Evolutionary conservation across 768 basidiomycete species (phyloP), one percentile per base, ranked within the genome.

Genomic region (Strobilomyces confusus): DNA sequence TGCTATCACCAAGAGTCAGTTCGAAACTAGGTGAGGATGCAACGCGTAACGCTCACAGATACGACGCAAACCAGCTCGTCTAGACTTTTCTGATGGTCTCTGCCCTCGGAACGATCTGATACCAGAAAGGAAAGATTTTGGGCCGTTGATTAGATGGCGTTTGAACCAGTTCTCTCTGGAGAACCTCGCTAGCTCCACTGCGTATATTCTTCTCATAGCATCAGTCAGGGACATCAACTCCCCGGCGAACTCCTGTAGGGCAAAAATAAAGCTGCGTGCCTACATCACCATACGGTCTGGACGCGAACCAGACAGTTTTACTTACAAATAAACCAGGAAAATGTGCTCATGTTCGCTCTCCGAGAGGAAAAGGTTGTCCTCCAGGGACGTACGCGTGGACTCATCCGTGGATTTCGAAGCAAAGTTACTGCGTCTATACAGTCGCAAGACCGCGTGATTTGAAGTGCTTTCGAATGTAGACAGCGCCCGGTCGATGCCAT

Each of bases 271-370:
- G 74, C 94, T 97, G 57, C 23, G 44, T 25, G 44, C 33, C 43
- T n/a, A 26, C 43, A 38, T 68, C 50, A 69, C 50, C 3, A 44
- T 3, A 23, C 36, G 41, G 14, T 9, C 17, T 17, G 44, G 17
- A 17, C 8, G 12, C 13, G 23, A 51, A 51, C 3, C 37, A 32
- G 40, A 30, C 37, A 12, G 15, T 20, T 26, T 7, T n/a, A 76
- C 92, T 67, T 56, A 95, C 94, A 94, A 95, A 65, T 95, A 95
- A 0, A 94, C 87, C 23, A 95, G 69, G 66, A 95, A 95, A 1
- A 97, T 77, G 52, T 84, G 83, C 61, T 97, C 94, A 58, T 86
- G 83, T n/a, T 87, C 83, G 36, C 73, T 73, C 30, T 77, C 77
- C 9, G 63, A 59, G 17, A 80, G 61, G 3, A 77, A 43, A 14